Evolutionary conservation across 352 stramenopile genomes (phyloP).

Genomic region (Phytophthora sp.): DNA sequence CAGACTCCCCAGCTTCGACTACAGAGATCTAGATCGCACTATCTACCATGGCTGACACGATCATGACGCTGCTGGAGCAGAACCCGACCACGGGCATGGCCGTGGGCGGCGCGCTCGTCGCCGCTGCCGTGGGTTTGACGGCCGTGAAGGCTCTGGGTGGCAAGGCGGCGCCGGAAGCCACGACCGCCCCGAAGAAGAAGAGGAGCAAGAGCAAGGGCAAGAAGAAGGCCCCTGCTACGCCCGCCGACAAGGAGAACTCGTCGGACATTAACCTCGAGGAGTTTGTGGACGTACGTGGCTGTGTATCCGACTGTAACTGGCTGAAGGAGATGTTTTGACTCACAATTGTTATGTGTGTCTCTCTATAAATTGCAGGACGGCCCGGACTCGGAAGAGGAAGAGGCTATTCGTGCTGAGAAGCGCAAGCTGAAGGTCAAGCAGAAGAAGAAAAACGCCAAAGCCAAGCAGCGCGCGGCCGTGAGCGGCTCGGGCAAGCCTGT

Average conservation of each 20-base stretch:
- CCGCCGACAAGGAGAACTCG: constrained; percentile 36
- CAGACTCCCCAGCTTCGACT: not conserved
- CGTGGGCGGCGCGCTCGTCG: constrained; percentile 71
- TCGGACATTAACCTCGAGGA: constrained; percentile 72
- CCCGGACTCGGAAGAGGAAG: constrained; percentile 84
- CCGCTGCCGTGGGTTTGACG: constrained; percentile 68
- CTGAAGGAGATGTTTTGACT: too few species aligned
- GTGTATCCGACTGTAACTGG: too few species aligned
- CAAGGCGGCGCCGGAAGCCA: constrained; percentile 35
- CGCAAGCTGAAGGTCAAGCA: constrained; percentile 83
- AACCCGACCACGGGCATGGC: constrained; percentile 64
- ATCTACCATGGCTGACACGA: constrained; percentile 68
- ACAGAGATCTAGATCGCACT: constrained; percentile 1
- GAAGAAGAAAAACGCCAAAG: constrained; percentile 85
- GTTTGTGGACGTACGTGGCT: constrained; percentile 54
- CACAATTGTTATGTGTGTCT: not conserved
- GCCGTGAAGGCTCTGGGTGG: constrained; percentile 69
- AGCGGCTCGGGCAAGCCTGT: constrained; percentile 25
- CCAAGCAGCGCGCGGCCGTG: constrained; percentile 52
- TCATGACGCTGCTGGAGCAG: constrained; percentile 73
- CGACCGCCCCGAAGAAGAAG: constrained; percentile 51
- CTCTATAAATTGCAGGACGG: constrained; percentile 54
- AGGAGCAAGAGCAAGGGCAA: constrained; percentile 65
- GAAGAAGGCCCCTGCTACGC: constrained; percentile 50
- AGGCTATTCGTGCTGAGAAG: constrained; percentile 76